Evolutionary conservation across 2,329 filamentous ascomycete genomes (phyloP), one percentile per base, ranked within the genome.

Genomic region (Scedosporium dehoogii): DNA sequence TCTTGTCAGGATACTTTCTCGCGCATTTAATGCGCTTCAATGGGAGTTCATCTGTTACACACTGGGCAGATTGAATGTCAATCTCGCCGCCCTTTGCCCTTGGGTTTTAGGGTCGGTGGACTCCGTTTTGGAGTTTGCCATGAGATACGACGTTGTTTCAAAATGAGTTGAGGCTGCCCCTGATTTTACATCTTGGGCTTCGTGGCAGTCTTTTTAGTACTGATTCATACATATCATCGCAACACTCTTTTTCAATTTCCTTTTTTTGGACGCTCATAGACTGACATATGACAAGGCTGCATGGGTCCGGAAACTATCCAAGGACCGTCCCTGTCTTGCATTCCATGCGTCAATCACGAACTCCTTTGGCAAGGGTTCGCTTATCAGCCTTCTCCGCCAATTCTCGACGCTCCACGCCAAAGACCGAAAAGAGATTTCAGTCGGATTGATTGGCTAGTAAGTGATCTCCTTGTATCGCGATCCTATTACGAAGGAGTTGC

Each of bases 1-100:
- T 79, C 76, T 81, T 78, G 92, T 94, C 91, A 96, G 94, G 93
- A 96, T 90, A 81, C 84, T 87, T 82, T 72, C 79, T 78, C 56
- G 63, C 64, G 56, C 56, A 60, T 53, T 18, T 10, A 25, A 78
- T 85, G 82, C 78, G 75, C 73, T 77, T 81, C 81, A 74, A 86
- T 94, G 90, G 88, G 87, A 87, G 85, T 81, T 77, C 78, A 84
- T 91, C 92, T 96, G 94, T 99, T 99, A 99, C 90, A 91, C 89
- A 89, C 86, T 91, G 97, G 94, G 94, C 88, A 97, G 85, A 99
- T 87, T 75, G 81, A 97, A 73, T 71, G 74, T 81, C 81, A 79
- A 68, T 72, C 70, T 74, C 73, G 68, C 73, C 67, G 70, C 72
- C 63, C 69, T 67, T 66, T 63, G 68, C 71, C 67, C 73, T 68